A percentile compares a stretch with the other conserved stretches of the same genome.
These are phyloP conservation scores for Secale cereale DNA, from an alignment of 176 grass and related monocot species.

Conservation along the genomic window DNA sequence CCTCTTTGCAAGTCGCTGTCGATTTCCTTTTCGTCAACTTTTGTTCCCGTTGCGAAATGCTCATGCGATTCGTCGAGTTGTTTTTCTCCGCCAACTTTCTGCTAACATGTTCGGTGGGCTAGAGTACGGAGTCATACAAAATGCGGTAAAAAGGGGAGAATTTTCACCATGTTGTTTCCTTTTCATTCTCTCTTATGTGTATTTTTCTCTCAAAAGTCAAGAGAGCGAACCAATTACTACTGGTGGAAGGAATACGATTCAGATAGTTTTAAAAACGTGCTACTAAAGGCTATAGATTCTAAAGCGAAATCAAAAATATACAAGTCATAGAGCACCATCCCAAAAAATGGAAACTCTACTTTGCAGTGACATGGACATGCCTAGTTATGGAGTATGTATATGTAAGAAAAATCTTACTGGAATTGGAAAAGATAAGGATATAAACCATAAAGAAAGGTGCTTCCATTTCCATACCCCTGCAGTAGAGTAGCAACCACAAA, in stretches of 20 bases:
- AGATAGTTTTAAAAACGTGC: not conserved
- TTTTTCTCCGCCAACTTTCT: not conserved
- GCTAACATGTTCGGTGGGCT: not conserved
- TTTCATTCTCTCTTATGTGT: not conserved
- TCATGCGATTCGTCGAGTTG: not conserved
- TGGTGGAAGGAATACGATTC: not conserved
- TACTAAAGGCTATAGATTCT: not conserved
- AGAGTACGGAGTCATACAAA: not conserved
- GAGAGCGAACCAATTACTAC: not conserved
- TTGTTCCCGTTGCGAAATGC: not conserved
- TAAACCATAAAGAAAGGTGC: not conserved
- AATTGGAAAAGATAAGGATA: not conserved
- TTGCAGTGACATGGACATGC: not conserved
- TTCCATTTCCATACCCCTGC: not conserved
- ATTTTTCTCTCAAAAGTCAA: not conserved
- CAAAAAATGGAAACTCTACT: not conserved
- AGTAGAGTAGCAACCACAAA: not conserved
- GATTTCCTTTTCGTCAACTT: not conserved
- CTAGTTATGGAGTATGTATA: not conserved
- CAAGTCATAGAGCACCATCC: not conserved
- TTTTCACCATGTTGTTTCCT: not conserved
- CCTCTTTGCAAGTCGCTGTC: slow-evolving; percentile 27
- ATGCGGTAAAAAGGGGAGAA: not conserved
- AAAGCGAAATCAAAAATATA: not conserved
- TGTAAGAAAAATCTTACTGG: not conserved